phyloP scores from a whole-genome alignment of 768 basidiomycete species.

The Cystobasidium ongulense region DNA sequence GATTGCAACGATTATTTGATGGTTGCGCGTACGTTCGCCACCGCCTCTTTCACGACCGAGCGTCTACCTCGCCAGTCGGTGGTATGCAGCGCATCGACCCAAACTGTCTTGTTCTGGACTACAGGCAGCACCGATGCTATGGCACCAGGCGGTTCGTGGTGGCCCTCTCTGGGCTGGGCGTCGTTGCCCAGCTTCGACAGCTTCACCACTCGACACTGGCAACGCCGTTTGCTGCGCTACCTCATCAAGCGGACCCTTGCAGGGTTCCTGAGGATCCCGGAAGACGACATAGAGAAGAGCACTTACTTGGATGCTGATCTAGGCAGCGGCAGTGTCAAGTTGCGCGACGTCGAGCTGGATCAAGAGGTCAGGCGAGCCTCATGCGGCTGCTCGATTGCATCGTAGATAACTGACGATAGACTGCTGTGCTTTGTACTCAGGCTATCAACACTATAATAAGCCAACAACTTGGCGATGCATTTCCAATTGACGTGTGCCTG shows the following conservation, averaged over 20 bases:
- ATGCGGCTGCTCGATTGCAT: background rate
- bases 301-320: conserved; percentile 22
- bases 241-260: conserved; percentile 10
- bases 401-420: background rate
- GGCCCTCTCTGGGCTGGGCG: background rate
- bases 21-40: background rate
- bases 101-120: background rate
- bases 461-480: background rate
- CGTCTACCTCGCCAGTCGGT: too few relatives aligned
- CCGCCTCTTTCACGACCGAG: background rate
- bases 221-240: conserved; percentile 17
- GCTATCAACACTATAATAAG: background rate
- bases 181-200: conserved; percentile 5
- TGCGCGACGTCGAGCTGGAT: conserved; percentile 23
- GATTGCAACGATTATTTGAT: background rate
- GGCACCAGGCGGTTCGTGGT: conserved; percentile 13
- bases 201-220: conserved; percentile 22
- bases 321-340: background rate
- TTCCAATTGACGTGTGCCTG: background rate
- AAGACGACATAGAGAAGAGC: conserved; percentile 10
- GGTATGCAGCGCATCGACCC: background rate
- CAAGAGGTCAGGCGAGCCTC: background rate
- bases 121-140: conserved; percentile 8
- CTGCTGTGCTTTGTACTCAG: background rate
- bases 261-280: conserved; percentile 3